Base-by-base conservation (phyloP, 2,329 filamentous ascomycete species). In the Pestalotiopsis sp. region DNA sequence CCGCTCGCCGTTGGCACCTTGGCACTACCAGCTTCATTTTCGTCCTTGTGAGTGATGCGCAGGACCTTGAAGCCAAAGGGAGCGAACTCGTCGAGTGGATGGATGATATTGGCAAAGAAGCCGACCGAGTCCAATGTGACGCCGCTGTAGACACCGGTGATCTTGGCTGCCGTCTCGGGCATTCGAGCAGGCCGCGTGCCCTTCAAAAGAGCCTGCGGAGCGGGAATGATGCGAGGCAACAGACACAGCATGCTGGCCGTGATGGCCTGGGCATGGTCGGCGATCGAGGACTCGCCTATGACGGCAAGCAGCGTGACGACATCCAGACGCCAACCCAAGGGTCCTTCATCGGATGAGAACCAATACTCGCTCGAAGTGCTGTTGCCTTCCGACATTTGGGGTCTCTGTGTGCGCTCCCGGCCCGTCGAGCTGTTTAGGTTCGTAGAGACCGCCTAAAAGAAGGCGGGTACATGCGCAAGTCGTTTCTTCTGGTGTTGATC, bases 261-360 rank as follows among this genome's bases (percentile, higher is more conserved):
- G 70, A 90, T 84, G 65, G 86, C 82, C 75, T 90, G 88, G 2
- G 85, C 80, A 74, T 90, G 87, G 69, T 87, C 85, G 58, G 85
- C 82, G 70, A 90, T 88, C 20, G 86, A 85, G 2, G 83, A 85
- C 78, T 90, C 89, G 75, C 88, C 88, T 68, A 90, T 87, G 73
- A 91, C 86, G 69, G 89, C 89, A 66, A 91, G 84, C 38, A 91
- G 84, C 45, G 87, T 89, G 68, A 91, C 87, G 60, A 90, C 87
- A 73, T 90, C 89, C 60, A 90, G 83, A 36, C 84, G 83, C 87
- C 87, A 90, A 69, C 82, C 83, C 56, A 72, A 66, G 4, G 78
- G 77, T 25, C 77, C 77, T 67, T 78, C 78, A 41, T 76, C 76
- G 7, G 86, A 77, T 7, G 73, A 70, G 66, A 78, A 78, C 76